phyloP scores from a whole-genome alignment of 768 basidiomycete genomes.

The Pisolithus tinctorius region DNA sequence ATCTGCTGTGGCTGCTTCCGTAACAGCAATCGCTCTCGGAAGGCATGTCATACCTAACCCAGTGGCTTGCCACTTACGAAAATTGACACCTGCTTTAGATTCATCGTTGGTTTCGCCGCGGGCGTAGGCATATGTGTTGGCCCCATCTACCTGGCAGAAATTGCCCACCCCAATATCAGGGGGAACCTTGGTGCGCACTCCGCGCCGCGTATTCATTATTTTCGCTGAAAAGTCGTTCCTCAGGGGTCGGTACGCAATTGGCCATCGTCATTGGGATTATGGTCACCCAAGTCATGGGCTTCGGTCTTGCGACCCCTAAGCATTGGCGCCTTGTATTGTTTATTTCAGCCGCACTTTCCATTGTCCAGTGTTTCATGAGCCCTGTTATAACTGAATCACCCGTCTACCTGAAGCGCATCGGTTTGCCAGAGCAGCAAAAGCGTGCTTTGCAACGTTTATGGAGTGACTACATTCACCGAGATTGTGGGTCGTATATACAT shows the following conservation, averaged over 20 bases:
- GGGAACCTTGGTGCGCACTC: constrained; percentile 57
- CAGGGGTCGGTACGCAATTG: constrained; percentile 77
- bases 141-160: constrained; percentile 81
- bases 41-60: constrained; percentile 36
- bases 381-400: constrained; percentile 64
- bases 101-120: constrained; percentile 62
- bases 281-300: constrained; percentile 73
- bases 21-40: constrained; percentile 53
- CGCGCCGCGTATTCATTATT: background rate
- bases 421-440: constrained; percentile 44
- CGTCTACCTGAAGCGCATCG: constrained; percentile 50
- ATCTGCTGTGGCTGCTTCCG: constrained; percentile 58
- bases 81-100: constrained; percentile 29
- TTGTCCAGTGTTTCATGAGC: constrained; percentile 50
- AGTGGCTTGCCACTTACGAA: background rate
- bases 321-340: constrained; percentile 69
- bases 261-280: constrained; percentile 83
- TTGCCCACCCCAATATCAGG: constrained; percentile 70
- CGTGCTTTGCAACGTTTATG: constrained; percentile 45
- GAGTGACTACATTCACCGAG: constrained; percentile 31
- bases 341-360: constrained; percentile 50
- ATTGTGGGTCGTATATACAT: constrained; percentile 12
- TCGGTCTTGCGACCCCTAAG: constrained; percentile 58
- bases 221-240: background rate
- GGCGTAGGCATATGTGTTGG: constrained; percentile 73